phyloP scores from a whole-genome alignment of 768 basidiomycete genomes.

The Termitomyces sp. region DNA sequence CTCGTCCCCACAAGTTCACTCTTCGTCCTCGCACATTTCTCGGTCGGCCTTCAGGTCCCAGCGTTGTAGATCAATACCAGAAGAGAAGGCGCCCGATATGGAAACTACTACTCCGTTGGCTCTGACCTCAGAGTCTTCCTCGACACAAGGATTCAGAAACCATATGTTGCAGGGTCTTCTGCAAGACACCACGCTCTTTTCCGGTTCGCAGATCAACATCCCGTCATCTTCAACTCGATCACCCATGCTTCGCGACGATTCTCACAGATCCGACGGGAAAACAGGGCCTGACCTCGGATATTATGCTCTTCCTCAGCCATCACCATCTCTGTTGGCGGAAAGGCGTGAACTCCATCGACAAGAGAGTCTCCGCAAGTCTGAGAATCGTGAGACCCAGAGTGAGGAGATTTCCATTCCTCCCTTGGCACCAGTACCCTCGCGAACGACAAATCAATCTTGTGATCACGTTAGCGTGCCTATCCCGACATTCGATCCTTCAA shows the following conservation, averaged over 20 bases:
- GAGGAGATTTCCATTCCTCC: background rate
- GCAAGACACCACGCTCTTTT: constrained; percentile 15
- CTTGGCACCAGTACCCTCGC: constrained; percentile 2
- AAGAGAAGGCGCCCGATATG: background rate
- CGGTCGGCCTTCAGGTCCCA: background rate
- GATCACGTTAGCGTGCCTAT: constrained; percentile 18
- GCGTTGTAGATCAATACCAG: background rate
- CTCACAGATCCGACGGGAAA: constrained; percentile 7
- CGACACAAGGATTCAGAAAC: constrained; percentile 18
- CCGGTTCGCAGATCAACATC: background rate
- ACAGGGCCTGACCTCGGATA: background rate
- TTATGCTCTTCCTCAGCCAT: constrained; percentile 15
- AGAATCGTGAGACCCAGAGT: background rate
- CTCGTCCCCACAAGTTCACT: background rate
- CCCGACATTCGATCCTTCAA: background rate
- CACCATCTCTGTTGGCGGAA: constrained; percentile 13
- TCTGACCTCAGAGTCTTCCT: background rate
- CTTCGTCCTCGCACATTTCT: background rate
- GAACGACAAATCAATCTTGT: constrained; percentile 6
- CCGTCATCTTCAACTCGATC: constrained; percentile 33
- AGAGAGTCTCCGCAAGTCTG: background rate
- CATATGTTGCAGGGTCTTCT: constrained; percentile 43
- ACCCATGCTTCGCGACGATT: constrained; percentile 25
- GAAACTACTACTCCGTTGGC: background rate
- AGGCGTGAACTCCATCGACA: constrained; percentile 1